phyloP scores from a whole-genome alignment of 495 filamentous ascomycete genomes.

The Annulohypoxylon stygium region DNA sequence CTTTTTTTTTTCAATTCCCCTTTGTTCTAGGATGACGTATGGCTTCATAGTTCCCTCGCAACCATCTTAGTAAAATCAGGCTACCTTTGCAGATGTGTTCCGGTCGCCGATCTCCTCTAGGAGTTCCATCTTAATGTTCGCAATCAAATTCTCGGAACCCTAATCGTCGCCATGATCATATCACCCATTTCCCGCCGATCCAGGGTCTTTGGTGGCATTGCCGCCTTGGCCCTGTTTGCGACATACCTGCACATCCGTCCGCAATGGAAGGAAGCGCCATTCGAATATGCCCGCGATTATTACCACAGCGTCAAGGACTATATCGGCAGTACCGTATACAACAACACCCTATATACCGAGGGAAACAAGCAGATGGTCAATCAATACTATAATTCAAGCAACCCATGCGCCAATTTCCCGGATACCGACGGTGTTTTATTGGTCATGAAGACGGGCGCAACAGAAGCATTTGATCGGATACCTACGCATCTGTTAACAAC shows the following conservation, averaged over 20 bases:
- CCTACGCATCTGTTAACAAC: conserved; percentile 63
- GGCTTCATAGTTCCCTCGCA: neutral
- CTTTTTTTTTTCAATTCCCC: neutral
- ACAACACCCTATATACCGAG: conserved; percentile 48
- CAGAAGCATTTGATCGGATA: conserved; percentile 61
- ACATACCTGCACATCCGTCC: conserved; percentile 42
- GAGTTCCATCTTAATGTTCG: conserved; percentile 29
- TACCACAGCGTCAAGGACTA: conserved; percentile 48
- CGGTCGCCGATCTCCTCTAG: conserved; percentile 6
- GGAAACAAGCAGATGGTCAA: conserved; percentile 46
- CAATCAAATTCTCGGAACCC: conserved; percentile 1
- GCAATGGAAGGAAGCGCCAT: conserved; percentile 39
- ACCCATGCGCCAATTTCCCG: conserved; percentile 49
- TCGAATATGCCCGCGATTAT: conserved; percentile 51
- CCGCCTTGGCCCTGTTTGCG: conserved; percentile 37
- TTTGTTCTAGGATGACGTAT: conserved; percentile 9
- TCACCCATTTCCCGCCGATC: conserved; percentile 47
- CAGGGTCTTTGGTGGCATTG: conserved; percentile 39
- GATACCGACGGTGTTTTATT: conserved; percentile 49
- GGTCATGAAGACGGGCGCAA: conserved; percentile 67
- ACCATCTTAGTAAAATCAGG: neutral
- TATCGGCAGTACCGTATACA: conserved; percentile 44
- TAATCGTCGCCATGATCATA: conserved; percentile 42
- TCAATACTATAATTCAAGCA: conserved; percentile 47
- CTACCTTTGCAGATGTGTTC: conserved; percentile 24